Conservation (phyloP, 805 yeast species). For the Hanseniaspora thailandica region DNA sequence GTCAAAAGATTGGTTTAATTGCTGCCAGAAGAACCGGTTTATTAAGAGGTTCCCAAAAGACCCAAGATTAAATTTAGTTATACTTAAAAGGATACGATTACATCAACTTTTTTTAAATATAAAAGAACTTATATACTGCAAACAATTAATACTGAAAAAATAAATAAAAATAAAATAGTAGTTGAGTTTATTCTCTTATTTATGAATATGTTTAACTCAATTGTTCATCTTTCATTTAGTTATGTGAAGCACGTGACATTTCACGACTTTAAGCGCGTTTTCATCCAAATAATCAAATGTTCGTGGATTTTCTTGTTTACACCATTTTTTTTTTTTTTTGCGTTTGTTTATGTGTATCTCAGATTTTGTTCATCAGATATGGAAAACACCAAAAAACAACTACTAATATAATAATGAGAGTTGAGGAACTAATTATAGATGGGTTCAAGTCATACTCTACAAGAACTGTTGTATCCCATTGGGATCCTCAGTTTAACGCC, state of each 20-base stretch:
- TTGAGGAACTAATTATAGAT: conserved; percentile 91
- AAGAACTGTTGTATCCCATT: conserved; percentile 83
- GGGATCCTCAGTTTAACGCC: conserved; percentile 96
- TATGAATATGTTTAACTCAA: not conserved
- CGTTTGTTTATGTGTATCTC: not conserved
- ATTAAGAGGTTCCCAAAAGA: conserved; percentile 98
- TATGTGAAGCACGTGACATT: not conserved
- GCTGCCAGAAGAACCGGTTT: conserved; percentile 99
- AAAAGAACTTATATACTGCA: conserved; percentile 13
- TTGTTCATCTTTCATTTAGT: too few species aligned
- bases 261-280: not conserved
- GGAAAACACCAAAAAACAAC: not conserved
- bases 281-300: too few species aligned
- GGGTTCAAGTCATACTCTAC: conserved; percentile 97
- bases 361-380: not conserved
- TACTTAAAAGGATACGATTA: conserved; percentile 19
- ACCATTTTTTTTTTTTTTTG: not conserved
- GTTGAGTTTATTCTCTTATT: not conserved
- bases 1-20: conserved; percentile 99
- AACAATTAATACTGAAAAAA: conserved; percentile 16
- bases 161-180: not conserved
- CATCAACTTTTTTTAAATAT: conserved; percentile 22
- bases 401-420: conserved; percentile 45
- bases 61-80: conserved; percentile 47
- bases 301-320: not conserved